phyloP scores from a whole-genome alignment of 2,329 filamentous ascomycete genomes.

The Fusarium sp. region DNA sequence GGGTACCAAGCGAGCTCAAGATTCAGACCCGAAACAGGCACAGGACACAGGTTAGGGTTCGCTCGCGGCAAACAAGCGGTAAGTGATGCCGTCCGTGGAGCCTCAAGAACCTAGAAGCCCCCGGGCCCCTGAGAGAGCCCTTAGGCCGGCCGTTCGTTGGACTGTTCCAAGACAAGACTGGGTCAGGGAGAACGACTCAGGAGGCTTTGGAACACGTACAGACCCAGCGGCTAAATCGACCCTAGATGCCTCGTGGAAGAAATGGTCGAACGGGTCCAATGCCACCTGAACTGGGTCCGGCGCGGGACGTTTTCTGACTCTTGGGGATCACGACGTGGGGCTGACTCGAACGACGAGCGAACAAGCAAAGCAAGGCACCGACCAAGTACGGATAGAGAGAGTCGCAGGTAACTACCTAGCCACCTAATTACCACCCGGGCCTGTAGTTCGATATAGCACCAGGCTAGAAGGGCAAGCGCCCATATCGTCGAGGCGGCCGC shows the following conservation, averaged over 20 bases:
- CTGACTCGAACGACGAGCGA: slow-evolving; percentile 34
- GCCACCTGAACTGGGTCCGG: not conserved
- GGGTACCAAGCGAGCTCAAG: slow-evolving; percentile 17
- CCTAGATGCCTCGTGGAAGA: slow-evolving; percentile 27
- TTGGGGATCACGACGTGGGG: slow-evolving; percentile 18
- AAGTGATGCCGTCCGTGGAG: slow-evolving; percentile 3
- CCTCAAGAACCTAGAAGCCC: slow-evolving; percentile 1
- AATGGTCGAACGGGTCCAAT: slow-evolving; percentile 3
- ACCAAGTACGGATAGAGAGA: not conserved
- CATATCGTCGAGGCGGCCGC: slow-evolving; percentile 13
- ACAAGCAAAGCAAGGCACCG: slow-evolving; percentile 5
- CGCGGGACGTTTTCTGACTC: not conserved
- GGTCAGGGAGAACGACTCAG: slow-evolving; percentile 1
- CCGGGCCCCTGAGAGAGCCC: not conserved
- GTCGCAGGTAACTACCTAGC: slow-evolving; percentile 1
- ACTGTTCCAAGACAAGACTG: not conserved
- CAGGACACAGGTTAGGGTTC: not conserved
- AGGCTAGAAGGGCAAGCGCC: slow-evolving; percentile 23
- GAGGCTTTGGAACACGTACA: slow-evolving; percentile 11
- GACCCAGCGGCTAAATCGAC: slow-evolving; percentile 23
- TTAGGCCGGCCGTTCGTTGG: not conserved
- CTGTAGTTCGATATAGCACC: slow-evolving; percentile 25
- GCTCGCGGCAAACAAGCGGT: slow-evolving; percentile 1
- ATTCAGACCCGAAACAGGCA: not conserved
- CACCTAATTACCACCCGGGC: slow-evolving; percentile 16